Percentiles rank a stretch among this genome's conserved stretches.
These are phyloP conservation scores for Loxodes magnus DNA, from an alignment of 73 alveolate species.

Conservation along the genomic window DNA sequence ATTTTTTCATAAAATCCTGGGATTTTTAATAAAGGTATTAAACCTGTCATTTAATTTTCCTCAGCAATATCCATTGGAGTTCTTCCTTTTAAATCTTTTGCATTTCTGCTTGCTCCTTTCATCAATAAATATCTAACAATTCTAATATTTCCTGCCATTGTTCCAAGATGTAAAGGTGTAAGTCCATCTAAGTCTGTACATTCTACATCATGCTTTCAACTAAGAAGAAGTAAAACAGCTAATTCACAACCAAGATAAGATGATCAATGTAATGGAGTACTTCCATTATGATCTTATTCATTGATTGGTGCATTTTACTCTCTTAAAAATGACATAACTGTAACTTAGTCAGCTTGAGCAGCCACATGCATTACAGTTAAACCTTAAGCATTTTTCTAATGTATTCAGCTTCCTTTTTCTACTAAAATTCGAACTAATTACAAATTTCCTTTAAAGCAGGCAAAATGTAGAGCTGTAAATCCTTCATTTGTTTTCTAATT, in stretches of 20 bases:
- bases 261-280: constrained; percentile 89
- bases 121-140: constrained; percentile 59
- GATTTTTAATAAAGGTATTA: too few relatives aligned
- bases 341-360: constrained; percentile 12
- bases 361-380: constrained; percentile 43
- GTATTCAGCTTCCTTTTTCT: constrained; percentile 7
- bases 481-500: constrained; percentile 54
- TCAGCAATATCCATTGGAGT: constrained; percentile 54
- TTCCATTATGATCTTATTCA: constrained; percentile 39
- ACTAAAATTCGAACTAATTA: not conserved
- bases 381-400: constrained; percentile 43
- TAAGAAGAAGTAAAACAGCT: constrained; percentile 48
- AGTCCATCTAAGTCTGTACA: constrained; percentile 50
- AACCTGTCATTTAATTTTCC: too few relatives aligned
- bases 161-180: constrained; percentile 77
- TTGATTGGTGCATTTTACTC: constrained; percentile 43
- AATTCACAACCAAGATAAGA: constrained; percentile 53
- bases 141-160: constrained; percentile 33
- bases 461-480: constrained; percentile 65
- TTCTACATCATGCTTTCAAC: constrained; percentile 48
- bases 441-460: constrained; percentile 58
- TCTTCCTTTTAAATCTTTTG: constrained; percentile 55
- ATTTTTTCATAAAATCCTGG: too few relatives aligned
- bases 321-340: not conserved
- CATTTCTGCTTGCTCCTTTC: constrained; percentile 60